phyloP scores from a whole-genome alignment of 345 rosid species.

The Abelmoschus esculentus region DNA sequence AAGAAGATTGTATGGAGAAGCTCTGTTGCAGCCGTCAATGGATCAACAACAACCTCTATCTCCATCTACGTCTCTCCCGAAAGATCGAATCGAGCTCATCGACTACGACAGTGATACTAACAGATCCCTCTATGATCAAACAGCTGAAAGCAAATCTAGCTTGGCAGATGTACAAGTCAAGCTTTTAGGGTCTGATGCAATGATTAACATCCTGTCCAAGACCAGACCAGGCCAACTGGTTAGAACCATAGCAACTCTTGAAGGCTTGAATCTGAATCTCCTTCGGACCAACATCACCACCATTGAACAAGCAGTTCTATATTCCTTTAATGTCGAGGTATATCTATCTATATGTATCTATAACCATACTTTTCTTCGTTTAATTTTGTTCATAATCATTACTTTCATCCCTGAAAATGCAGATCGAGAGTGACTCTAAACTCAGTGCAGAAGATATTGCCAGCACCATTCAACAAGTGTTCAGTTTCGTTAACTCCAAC shows the following conservation, averaged over 20 bases:
- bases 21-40: constrained; percentile 1
- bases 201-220: constrained; percentile 81
- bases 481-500: constrained; percentile 78
- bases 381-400: not conserved
- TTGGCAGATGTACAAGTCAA: constrained; percentile 89
- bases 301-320: constrained; percentile 85
- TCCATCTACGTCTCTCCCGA: constrained; percentile 20
- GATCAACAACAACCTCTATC: constrained; percentile 23
- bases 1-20: constrained; percentile 52
- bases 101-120: constrained; percentile 29
- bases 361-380: not conserved
- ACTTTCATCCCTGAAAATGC: constrained; percentile 11
- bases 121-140: constrained; percentile 44
- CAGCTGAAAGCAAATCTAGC: constrained; percentile 70
- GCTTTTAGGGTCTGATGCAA: constrained; percentile 80
- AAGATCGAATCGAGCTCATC: constrained; percentile 31
- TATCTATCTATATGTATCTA: not conserved
- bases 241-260: constrained; percentile 71
- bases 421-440: constrained; percentile 63
- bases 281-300: constrained; percentile 91
- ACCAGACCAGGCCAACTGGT: constrained; percentile 78
- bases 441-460: constrained; percentile 83
- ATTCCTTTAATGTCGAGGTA: constrained; percentile 92
- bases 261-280: constrained; percentile 78
- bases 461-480: constrained; percentile 73